Base-by-base conservation (phyloP, 1,284 basidiomycete genomes). In the Malassezia vespertilionis region DNA sequence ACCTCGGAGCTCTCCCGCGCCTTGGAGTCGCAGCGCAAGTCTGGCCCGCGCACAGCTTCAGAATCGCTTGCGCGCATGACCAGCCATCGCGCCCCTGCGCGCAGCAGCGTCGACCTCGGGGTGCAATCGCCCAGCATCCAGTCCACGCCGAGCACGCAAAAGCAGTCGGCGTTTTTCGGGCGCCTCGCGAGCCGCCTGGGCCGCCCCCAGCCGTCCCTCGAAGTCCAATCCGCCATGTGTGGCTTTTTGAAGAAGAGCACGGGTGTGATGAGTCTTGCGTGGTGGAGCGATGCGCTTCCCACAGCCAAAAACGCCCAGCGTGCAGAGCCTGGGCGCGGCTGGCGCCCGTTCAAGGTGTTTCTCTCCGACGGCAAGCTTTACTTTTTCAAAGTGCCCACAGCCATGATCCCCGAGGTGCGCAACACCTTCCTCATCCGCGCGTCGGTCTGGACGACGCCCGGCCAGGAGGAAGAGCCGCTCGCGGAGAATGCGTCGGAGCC, bases 271-370 rank as follows among this genome's bases (percentile, higher is more conserved):
- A 45, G 42, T 10, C 28, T 45, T 3, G 48, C 48, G 4, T 51
- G 48, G 48, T 45, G 41, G 34, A 26, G 37, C 8, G 48, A 51
- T 27, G 27, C 48, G 5, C 18, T 51, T 4, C 24, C 42, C 2
- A 39, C 11, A 12, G 3, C 33, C 12, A 21, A 33, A 8, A 6
- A 28, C 6, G 14, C n/a, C 9, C 7, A 17, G n/a, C 17, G 22
- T 3, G 31, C 22, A 10, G 48, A 51, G 20, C 48, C 48, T 8
- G 48, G 48, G 8, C 48, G 37, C 20, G 68, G 68, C 28, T 70
- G 68, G 68, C 67, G 69, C 33, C 63, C 68, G 8, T 70, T 64
- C 42, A 60, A 61, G 7, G 65, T 61, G 20, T 45, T 65, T 11
- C 47, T 70, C n/a, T 46, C 53, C 7, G 60, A 60, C 23, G 61